Evolutionary conservation across 108 stramenopile species (phyloP).

Genomic region (Pseudonitzschia multistriata): DNA sequence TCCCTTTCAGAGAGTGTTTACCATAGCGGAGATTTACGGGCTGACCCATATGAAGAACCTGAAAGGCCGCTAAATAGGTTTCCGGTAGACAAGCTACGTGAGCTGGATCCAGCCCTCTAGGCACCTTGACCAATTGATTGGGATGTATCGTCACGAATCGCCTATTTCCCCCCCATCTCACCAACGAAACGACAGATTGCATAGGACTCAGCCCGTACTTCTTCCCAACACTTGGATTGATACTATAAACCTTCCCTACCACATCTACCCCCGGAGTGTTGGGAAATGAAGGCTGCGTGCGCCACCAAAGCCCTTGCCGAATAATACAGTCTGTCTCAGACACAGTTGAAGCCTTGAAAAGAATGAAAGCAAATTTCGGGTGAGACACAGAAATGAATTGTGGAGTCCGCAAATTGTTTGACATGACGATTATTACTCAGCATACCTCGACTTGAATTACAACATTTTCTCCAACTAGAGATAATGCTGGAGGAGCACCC

Average conservation of each 20-base stretch:
- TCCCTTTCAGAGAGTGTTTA: slow-evolving; percentile 33
- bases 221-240: slow-evolving; percentile 7
- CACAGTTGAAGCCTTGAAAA: slow-evolving; percentile 50
- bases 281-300: not conserved
- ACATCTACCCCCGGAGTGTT: slow-evolving; percentile 51
- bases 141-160: slow-evolving; percentile 55
- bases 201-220: slow-evolving; percentile 31
- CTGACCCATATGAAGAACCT: slow-evolving; percentile 41
- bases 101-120: slow-evolving; percentile 44
- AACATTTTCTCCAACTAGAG: not conserved
- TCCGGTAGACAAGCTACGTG: slow-evolving; percentile 42
- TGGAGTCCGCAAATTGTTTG: not conserved
- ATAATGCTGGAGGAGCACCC: slow-evolving; percentile 7
- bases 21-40: slow-evolving; percentile 25
- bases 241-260: slow-evolving; percentile 45
- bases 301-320: slow-evolving; percentile 49
- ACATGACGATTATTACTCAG: not conserved
- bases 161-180: slow-evolving; percentile 65
- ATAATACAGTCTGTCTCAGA: slow-evolving; percentile 53
- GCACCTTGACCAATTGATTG: slow-evolving; percentile 54
- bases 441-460: slow-evolving; percentile 48
- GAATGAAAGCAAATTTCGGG: not conserved
- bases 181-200: slow-evolving; percentile 58
- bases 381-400: not conserved
- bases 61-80: slow-evolving; percentile 47